These are phyloP conservation scores for Pyrenochaeta sp. DNA, from an alignment of 2,329 filamentous ascomycete genomes.

Conservation along the genomic window DNA sequence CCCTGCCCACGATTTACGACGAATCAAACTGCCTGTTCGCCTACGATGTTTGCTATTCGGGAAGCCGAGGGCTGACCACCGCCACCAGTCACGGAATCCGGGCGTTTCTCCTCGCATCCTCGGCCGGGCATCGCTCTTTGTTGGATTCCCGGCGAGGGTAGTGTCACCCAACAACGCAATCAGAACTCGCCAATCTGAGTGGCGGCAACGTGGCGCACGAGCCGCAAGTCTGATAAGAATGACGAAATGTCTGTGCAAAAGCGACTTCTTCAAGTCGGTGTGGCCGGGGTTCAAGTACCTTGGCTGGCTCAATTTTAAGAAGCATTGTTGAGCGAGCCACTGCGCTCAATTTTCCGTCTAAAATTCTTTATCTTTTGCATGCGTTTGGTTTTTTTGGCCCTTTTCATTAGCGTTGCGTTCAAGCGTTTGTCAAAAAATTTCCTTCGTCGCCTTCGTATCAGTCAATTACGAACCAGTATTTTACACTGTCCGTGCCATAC, in stretches of 20 bases:
- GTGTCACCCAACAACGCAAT: constrained; percentile 15
- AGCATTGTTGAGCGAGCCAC: neutral
- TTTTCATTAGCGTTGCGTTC: too few species aligned
- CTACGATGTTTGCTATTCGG: neutral
- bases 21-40: neutral
- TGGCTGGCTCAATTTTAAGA: neutral
- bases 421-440: constrained; percentile 1
- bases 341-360: neutral
- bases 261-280: constrained; percentile 10
- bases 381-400: too few species aligned
- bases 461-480: neutral
- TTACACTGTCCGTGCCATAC: neutral
- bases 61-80: neutral
- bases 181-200: constrained; percentile 16
- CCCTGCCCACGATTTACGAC: neutral
- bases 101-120: constrained; percentile 10
- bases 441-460: neutral
- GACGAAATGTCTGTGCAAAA: constrained; percentile 1
- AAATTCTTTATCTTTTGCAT: too few species aligned
- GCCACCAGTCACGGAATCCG: constrained; percentile 17
- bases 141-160: constrained; percentile 13
- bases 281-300: neutral
- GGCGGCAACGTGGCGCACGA: constrained; percentile 2
- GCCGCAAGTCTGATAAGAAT: constrained; percentile 1
- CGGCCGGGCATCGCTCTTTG: constrained; percentile 15